Evolutionary conservation across 306 rosid species (phyloP), one percentile per base, ranked within the genome.

Genomic region (Begonia peltatifolia): DNA sequence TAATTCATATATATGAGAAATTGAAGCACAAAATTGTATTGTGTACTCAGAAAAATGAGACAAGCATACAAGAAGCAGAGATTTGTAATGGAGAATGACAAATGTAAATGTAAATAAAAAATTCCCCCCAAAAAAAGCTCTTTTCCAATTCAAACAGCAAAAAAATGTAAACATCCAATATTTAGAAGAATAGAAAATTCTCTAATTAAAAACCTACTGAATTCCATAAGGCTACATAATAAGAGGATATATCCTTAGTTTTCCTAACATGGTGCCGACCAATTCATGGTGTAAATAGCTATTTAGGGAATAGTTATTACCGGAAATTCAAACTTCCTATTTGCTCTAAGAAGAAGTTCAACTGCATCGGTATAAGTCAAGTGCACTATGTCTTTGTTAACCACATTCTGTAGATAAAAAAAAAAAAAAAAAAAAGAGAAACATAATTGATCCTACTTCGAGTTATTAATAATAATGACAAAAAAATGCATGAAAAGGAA

Each of bases 261-360:
- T 12, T 10, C 42, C 63, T 46, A 30, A 58, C 11, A 48, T 36
- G 63, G 14, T 46, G 48, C 16, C 9, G 16, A 36, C 9, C 47
- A 25, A 47, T 14, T 11, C 22, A 35, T 10, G 14, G 9, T 42
- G 11, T 35, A 14, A 58, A 48, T 44, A 22, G 53, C 47, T 17
- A 47, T 46, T 52, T 43, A 20, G 53, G 62, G 47, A 48, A 50
- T 30, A 63, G n/a, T 52, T 47, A 46, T 23, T 85, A 90, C 97
- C 76, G 94, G 90, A 74, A 68, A 90, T 79, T 90, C 97, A 73
- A 90, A 90, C 68, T 90, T 90, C 77, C 82, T 82, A 10, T 80
- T 83, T 62, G 95, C 76, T 65, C 52, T 79, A 22, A 76, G 73
- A 65, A 90, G 94, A 58, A 90, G 79, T 67, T 85, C 82, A 50